These are phyloP conservation scores for Hymenoscyphus fructigenus DNA, from an alignment of 2,329 filamentous ascomycete genomes.

Conservation along the genomic window DNA sequence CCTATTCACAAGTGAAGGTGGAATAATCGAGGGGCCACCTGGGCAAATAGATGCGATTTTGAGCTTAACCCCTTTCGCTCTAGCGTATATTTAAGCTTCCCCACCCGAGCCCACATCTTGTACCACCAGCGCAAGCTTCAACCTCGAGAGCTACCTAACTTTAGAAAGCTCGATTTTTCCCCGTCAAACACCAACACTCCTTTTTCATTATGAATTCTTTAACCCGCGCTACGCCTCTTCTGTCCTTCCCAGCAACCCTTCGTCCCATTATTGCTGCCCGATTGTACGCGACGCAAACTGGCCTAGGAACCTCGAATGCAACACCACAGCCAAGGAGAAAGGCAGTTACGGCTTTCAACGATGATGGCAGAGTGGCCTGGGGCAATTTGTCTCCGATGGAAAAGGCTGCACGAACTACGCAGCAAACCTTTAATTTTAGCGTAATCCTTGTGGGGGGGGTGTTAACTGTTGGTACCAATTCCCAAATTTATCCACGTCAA, in stretches of 20 bases:
- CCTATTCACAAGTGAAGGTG: slow-evolving; percentile 10
- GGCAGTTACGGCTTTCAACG: slow-evolving; percentile 79
- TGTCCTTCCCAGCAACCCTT: slow-evolving; percentile 40
- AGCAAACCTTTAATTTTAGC: slow-evolving; percentile 86
- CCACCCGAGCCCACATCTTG: slow-evolving; percentile 10
- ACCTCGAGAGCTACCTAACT: neutral
- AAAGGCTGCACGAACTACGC: slow-evolving; percentile 80
- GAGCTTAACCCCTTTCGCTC: slow-evolving; percentile 1
- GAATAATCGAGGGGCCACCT: too few relatives aligned
- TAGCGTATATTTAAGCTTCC: slow-evolving; percentile 14
- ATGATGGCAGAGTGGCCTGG: slow-evolving; percentile 83
- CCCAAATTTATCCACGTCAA: slow-evolving; percentile 4
- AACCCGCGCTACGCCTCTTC: slow-evolving; percentile 33
- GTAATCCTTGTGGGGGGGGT: slow-evolving; percentile 72
- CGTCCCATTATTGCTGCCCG: slow-evolving; percentile 45
- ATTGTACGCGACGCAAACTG: slow-evolving; percentile 58
- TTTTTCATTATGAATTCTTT: slow-evolving; percentile 25
- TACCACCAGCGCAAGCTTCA: slow-evolving; percentile 10
- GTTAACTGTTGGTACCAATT: slow-evolving; percentile 62
- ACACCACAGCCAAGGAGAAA: slow-evolving; percentile 52
- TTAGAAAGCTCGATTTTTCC: neutral
- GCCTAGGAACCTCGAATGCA: slow-evolving; percentile 38
- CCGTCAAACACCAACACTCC: neutral
- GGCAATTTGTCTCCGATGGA: slow-evolving; percentile 70
- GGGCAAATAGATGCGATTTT: too few relatives aligned